Evolutionary conservation across 1,284 basidiomycete genomes (phyloP).

Genomic region (Ustilago esculenta): DNA sequence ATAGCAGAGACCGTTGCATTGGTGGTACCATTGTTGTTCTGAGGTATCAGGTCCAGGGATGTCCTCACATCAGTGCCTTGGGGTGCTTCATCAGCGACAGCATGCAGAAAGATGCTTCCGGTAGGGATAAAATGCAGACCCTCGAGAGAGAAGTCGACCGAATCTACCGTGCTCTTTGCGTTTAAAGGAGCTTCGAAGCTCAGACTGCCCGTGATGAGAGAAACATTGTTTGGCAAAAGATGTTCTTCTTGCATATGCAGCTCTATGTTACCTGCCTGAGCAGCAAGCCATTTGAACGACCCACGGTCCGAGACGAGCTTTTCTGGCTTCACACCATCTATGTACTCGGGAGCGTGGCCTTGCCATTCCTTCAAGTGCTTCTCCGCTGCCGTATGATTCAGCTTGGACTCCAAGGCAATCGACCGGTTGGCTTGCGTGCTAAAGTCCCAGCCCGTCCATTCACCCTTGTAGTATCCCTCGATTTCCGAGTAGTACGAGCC

Average conservation of each 20-base stretch:
- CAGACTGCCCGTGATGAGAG: slow-evolving; percentile 41
- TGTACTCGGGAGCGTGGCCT: slow-evolving; percentile 2
- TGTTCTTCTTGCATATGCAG: slow-evolving; percentile 39
- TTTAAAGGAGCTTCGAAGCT: slow-evolving; percentile 6
- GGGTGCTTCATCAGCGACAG: slow-evolving; percentile 16
- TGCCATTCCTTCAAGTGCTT: background rate
- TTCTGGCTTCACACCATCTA: slow-evolving; percentile 9
- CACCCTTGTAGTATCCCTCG: slow-evolving; percentile 43
- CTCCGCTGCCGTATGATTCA: slow-evolving; percentile 14
- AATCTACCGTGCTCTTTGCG: background rate
- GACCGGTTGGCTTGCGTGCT: slow-evolving; percentile 23
- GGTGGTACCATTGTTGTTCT: slow-evolving; percentile 13
- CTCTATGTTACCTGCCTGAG: slow-evolving; percentile 12
- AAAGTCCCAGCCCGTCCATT: slow-evolving; percentile 42
- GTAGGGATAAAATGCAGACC: slow-evolving; percentile 43
- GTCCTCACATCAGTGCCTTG: slow-evolving; percentile 30
- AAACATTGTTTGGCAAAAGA: slow-evolving; percentile 33
- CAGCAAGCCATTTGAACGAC: slow-evolving; percentile 23
- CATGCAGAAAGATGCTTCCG: slow-evolving; percentile 30
- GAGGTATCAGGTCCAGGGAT: slow-evolving; percentile 25
- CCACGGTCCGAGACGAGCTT: slow-evolving; percentile 16
- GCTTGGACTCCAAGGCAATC: slow-evolving; percentile 20
- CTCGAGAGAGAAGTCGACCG: slow-evolving; percentile 55
- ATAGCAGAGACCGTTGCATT: slow-evolving; percentile 54
- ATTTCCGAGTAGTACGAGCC: slow-evolving; percentile 34